Evolutionary conservation across 2,329 filamentous ascomycete species (phyloP).

Genomic region (Aspergillus awamori): DNA sequence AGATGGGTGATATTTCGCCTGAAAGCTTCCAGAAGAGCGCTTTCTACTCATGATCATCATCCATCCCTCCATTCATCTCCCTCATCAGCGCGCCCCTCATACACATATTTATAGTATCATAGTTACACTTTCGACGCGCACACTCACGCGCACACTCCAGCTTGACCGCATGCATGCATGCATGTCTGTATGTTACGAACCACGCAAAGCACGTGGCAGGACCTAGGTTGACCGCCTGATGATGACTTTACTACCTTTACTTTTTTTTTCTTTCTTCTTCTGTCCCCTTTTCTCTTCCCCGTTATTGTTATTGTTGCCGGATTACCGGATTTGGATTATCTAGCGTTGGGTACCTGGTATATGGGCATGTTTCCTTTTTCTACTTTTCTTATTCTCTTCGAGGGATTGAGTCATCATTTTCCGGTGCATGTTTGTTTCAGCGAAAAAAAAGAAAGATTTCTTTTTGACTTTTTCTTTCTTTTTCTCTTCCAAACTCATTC

Average conservation of each 20-base stretch:
- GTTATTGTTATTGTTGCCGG: too few species aligned
- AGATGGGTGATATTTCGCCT: constrained; percentile 65
- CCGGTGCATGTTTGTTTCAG: constrained; percentile 6
- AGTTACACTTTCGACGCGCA: background rate
- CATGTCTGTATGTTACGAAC: background rate
- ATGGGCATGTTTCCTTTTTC: background rate
- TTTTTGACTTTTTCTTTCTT: background rate
- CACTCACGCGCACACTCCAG: constrained; percentile 1
- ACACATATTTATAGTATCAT: background rate
- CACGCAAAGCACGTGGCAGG: background rate
- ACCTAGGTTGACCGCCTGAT: constrained; percentile 3
- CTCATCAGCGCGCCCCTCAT: background rate
- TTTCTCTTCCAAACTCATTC: background rate
- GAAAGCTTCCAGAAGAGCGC: constrained; percentile 73
- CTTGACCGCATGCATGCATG: background rate
- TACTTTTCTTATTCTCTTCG: background rate
- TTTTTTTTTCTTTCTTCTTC: background rate
- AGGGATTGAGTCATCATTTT: background rate
- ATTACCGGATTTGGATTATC: constrained; percentile 1
- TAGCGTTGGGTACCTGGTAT: constrained; percentile 8
- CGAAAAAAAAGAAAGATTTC: background rate
- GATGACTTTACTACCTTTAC: constrained; percentile 1
- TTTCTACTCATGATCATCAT: constrained; percentile 60
- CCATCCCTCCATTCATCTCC: background rate
- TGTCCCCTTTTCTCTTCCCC: background rate